Conservation (phyloP, 2,329 filamentous ascomycete species). For the Beauveria pseudobassiana region DNA sequence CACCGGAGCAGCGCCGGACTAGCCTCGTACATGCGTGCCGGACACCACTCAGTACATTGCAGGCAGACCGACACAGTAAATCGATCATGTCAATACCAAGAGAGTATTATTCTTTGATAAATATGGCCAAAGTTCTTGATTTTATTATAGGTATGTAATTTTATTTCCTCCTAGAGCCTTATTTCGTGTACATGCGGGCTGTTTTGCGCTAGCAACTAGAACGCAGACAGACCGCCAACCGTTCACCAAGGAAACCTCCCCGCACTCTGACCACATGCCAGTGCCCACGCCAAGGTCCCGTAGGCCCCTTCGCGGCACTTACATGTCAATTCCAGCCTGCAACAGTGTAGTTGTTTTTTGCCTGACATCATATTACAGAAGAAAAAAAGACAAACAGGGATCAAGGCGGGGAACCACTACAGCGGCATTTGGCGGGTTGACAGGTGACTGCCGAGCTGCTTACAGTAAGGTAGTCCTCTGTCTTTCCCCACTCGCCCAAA, state of each 20-base stretch:
- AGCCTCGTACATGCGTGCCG: no score
- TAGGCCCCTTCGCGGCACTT: not conserved
- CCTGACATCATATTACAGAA: not conserved
- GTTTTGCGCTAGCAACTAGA: no score
- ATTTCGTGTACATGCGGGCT: no score
- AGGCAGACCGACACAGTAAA: no score
- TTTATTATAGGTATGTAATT: not conserved
- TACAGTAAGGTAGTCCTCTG: not conserved
- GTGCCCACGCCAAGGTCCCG: slow-evolving; percentile 9
- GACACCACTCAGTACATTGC: no score
- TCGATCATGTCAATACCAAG: no score
- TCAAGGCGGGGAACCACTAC: no score
- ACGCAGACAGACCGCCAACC: not conserved
- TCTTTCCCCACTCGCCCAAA: not conserved
- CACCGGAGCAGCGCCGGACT: not conserved
- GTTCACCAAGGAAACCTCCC: not conserved
- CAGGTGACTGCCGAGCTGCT: not conserved
- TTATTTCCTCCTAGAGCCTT: not conserved
- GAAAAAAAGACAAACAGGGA: not conserved
- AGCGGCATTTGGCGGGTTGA: not conserved
- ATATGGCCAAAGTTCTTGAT: no score
- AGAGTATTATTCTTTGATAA: no score
- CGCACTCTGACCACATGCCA: slow-evolving; percentile 11
- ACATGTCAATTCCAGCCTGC: not conserved
- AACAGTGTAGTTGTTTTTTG: not conserved